A percentile compares a stretch with the other conserved stretches of the same genome.
These are phyloP conservation scores for Verticillium zaregamsianum DNA, from an alignment of 2,329 filamentous ascomycete genomes.

Conservation along the genomic window DNA sequence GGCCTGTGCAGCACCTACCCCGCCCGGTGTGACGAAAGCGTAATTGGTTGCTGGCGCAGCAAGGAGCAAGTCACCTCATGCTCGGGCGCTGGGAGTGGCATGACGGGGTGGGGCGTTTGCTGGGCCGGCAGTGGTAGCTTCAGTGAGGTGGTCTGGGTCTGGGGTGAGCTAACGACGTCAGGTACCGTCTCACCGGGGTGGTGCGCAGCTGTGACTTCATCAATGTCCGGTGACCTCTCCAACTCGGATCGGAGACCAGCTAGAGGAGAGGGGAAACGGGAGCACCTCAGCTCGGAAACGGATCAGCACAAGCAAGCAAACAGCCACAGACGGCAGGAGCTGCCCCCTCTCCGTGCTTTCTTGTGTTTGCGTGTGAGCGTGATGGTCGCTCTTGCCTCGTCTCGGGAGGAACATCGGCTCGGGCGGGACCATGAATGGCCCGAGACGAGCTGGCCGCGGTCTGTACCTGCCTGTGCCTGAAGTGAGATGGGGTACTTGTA, in stretches of 20 bases:
- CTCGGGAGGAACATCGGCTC: background rate
- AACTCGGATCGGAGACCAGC: background rate
- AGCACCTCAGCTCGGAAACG: background rate
- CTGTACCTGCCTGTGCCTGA: background rate
- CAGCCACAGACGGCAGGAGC: background rate
- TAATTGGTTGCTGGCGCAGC: slow-evolving; percentile 4
- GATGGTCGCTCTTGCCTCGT: background rate
- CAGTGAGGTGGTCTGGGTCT: background rate
- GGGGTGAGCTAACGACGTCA: background rate
- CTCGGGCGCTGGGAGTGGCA: background rate
- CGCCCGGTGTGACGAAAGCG: slow-evolving; percentile 39
- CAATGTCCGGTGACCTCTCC: background rate
- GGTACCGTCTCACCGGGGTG: background rate
- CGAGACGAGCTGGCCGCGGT: background rate
- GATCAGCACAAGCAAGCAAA: background rate
- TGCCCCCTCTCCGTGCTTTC: background rate
- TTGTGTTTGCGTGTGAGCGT: background rate
- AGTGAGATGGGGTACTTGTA: background rate
- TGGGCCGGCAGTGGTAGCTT: background rate
- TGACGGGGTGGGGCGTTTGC: slow-evolving; percentile 2
- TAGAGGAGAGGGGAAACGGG: background rate
- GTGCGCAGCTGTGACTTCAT: background rate
- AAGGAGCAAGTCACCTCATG: background rate
- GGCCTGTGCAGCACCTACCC: slow-evolving; percentile 28
- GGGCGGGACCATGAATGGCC: background rate